Base-by-base conservation (phyloP, 208 protist genomes). In the Crithidia sp. region DNA sequence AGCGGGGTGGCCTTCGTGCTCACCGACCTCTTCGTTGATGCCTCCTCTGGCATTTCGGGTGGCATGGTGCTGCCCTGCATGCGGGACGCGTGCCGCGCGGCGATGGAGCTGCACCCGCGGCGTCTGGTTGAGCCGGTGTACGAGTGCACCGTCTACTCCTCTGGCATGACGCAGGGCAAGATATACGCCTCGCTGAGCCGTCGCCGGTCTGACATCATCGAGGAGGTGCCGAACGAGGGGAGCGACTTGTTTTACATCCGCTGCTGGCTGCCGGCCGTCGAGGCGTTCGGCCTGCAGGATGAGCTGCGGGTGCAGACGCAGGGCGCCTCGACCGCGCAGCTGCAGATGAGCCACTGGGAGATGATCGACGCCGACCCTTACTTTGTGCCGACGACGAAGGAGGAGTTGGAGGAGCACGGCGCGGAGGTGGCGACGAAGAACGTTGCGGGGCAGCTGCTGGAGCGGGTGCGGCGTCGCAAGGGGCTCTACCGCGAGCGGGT, bases 101-200 rank as follows among this genome's bases (percentile, higher is more conserved):
- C 98, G 47, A 98, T 99, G 86, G 85, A 97, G 74, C 59, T 77
- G 4, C 85, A 92, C 64, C 90, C 88, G n/a, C 80, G 92, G 52
- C 92, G 99, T 45, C 83, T 99, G 10, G 91, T 99, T 64, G 97
- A 99, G 78, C 96, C 98, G 2, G 85, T 99, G 59, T 99, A 99
- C 83, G 74, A 94, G 52, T 99, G 98, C 85, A 96, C 97, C n/a
- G 92, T 99, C n/a, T 97, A 99, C 87, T 95, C 93, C 9, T 90
- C 85, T 9, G 87, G 91, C 5, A 62, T 84, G 43, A 94, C 80
- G 2, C 84, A 98, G 55, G 96, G 95, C 7, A 95, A 86, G 50
- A 95, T 97, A 19, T 98, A 97, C 81, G 85, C 77, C 52, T 81
- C 92, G 9, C 84, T 98, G 9, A 94, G 84, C 56, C 92, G 92